phyloP scores from a whole-genome alignment of 345 rosid species.

The Anastatica hierochuntica region DNA sequence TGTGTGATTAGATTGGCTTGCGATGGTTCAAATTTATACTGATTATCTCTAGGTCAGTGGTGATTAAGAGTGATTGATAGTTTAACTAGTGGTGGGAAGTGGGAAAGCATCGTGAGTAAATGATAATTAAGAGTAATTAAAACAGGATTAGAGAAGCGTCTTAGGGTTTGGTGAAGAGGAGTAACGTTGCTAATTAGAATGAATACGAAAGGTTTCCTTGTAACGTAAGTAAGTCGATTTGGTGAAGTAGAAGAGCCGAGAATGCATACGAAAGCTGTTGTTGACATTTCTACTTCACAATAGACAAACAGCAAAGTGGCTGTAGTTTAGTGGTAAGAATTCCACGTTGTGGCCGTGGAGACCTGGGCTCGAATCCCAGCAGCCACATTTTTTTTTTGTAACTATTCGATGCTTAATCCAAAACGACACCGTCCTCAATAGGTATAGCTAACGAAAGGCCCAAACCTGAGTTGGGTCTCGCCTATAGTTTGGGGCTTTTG shows the following conservation, averaged over 20 bases:
- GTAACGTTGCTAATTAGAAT: neutral
- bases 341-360: slow-evolving; percentile 87
- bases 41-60: neutral
- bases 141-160: too few species aligned
- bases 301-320: slow-evolving; percentile 33
- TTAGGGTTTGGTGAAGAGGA: too few species aligned
- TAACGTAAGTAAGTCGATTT: too few species aligned
- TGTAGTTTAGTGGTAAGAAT: slow-evolving; percentile 82
- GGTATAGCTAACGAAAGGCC: too few species aligned
- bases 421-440: too few species aligned
- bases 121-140: slow-evolving; percentile 11
- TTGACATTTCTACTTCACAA: too few species aligned
- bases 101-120: slow-evolving; percentile 1
- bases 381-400: too few species aligned
- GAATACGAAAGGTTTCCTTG: neutral
- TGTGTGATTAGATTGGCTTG: neutral
- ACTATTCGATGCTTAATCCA: too few species aligned
- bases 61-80: neutral
- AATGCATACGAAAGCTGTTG: too few species aligned
- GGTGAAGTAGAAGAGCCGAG: too few species aligned
- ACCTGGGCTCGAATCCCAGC: slow-evolving; percentile 92
- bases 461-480: too few species aligned
- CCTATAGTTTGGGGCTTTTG: too few species aligned
- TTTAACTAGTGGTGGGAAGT: slow-evolving; percentile 12
- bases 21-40: slow-evolving; percentile 6